Base-by-base conservation (phyloP, 306 rosid species). In the Trifolium pratense region DNA sequence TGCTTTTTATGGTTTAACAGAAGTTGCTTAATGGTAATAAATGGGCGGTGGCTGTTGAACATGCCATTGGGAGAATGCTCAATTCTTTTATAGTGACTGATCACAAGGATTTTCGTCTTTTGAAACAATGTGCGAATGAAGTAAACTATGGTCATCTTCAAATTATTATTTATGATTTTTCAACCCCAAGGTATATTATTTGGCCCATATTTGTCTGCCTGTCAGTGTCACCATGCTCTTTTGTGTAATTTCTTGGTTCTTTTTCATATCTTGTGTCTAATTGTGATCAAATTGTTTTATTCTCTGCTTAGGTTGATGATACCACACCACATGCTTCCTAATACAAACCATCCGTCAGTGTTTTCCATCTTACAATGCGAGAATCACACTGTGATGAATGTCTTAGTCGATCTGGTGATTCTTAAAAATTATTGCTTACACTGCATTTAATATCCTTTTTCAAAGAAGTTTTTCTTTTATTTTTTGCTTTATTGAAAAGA, bases 11-110 rank as follows among this genome's bases (percentile, higher is more conserved):
- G 77, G 31, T 79, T 57, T 79, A 65, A 83, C 89, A 94, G 98
- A 88, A 82, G 70, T 85, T 94, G 86, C 80, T 74, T 36, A 79
- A 86, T 71, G 97, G 83, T 9, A 87, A 94, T 66, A 58, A 62
- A 69, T 93, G 98, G 98, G 98, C 92, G 49, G 62, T 75, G 36
- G 91, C 94, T 34, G 78, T 89, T 78, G 98, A 94, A 82, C 63
- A 68, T 80, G 98, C 98, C 55, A 56, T 94, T 66, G 98, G 98
- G 71, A 88, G 77, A 82, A 72, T 91, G 89, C 90, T 94, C 61
- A 91, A 91, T 83, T 87, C 97, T 70, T 93, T 94, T 83, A 89
- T 94, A 48, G 98, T 94, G 74, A 88, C 96, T 18, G 80, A 89
- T 84, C 95, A 89, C 80, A 81, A 77, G 79, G 98, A 94, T 75